A percentile compares a stretch with the other conserved stretches of the same genome.
phyloP scores from a whole-genome alignment of 352 stramenopile genomes.

The Pythium monospermum region DNA sequence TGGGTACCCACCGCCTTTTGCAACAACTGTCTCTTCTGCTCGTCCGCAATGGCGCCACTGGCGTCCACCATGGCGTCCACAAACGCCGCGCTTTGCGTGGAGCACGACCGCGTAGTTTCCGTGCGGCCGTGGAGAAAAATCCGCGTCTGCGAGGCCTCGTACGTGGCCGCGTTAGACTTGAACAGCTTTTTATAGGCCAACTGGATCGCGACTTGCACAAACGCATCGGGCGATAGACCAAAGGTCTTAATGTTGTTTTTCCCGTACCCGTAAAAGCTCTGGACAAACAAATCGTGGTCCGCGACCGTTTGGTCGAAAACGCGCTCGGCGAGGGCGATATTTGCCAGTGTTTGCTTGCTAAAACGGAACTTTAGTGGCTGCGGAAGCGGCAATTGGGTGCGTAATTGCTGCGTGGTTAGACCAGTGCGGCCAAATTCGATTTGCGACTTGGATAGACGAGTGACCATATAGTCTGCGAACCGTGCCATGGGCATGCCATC shows the following conservation, averaged over 20 bases:
- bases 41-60: conserved; percentile 19
- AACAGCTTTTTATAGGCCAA: conserved; percentile 85
- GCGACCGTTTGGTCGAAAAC: conserved; percentile 66
- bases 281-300: conserved; percentile 87
- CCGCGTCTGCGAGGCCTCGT: conserved; percentile 94
- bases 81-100: conserved; percentile 76
- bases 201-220: conserved; percentile 95
- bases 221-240: conserved; percentile 91
- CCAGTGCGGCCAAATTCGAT: conserved; percentile 39
- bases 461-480: conserved; percentile 60
- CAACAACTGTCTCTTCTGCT: conserved; percentile 45
- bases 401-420: conserved; percentile 36
- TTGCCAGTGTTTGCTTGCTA: conserved; percentile 34
- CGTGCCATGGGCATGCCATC: conserved; percentile 81
- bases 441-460: conserved; percentile 44
- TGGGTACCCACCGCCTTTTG: conserved; percentile 37
- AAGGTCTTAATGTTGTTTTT: conserved; percentile 87
- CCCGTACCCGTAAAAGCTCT: conserved; percentile 88
- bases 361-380: conserved; percentile 53
- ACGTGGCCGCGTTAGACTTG: conserved; percentile 73
- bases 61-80: conserved; percentile 75
- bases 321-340: conserved; percentile 48
- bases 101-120: conserved; percentile 86
- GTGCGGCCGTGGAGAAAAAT: conserved; percentile 94
- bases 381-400: conserved; percentile 23